phyloP scores from a whole-genome alignment of 306 rosid genomes.

The Dryas alaskensis region DNA sequence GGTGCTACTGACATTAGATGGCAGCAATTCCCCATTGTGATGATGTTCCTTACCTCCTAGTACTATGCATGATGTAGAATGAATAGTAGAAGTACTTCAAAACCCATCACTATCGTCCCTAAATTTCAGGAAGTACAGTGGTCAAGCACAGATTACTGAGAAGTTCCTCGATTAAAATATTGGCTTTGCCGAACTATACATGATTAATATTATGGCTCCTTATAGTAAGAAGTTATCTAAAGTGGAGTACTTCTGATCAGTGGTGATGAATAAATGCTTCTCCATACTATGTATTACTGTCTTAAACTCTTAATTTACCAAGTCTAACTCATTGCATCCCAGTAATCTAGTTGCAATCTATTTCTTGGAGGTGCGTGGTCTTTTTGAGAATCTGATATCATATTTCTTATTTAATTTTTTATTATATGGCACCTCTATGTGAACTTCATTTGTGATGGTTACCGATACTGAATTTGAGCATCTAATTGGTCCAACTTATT shows the following conservation, averaged over 20 bases:
- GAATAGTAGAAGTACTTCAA: slow-evolving; percentile 4
- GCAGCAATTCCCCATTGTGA: slow-evolving; percentile 31
- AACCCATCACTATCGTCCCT: slow-evolving; percentile 17
- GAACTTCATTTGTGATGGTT: background rate
- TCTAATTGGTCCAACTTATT: background rate
- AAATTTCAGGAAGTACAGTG: slow-evolving; percentile 6
- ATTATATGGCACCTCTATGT: background rate
- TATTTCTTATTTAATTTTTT: no score
- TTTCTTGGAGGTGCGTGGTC: background rate
- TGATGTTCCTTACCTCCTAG: background rate
- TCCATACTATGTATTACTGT: background rate
- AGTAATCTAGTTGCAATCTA: background rate
- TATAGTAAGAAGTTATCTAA: background rate
- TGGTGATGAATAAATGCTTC: background rate
- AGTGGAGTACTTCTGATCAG: background rate
- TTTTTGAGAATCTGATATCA: background rate
- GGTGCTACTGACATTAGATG: slow-evolving; percentile 75
- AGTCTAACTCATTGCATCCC: background rate
- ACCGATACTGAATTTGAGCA: background rate
- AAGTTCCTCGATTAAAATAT: background rate
- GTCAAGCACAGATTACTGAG: background rate
- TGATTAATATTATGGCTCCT: no score
- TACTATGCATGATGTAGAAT: slow-evolving; percentile 10
- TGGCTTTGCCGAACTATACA: background rate
- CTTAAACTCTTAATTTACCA: background rate